Percentiles rank a stretch among this genome's conserved stretches.
Evolutionary conservation across 441 rosid species (phyloP).

Genomic region (Gossypium schwendimanii): DNA sequence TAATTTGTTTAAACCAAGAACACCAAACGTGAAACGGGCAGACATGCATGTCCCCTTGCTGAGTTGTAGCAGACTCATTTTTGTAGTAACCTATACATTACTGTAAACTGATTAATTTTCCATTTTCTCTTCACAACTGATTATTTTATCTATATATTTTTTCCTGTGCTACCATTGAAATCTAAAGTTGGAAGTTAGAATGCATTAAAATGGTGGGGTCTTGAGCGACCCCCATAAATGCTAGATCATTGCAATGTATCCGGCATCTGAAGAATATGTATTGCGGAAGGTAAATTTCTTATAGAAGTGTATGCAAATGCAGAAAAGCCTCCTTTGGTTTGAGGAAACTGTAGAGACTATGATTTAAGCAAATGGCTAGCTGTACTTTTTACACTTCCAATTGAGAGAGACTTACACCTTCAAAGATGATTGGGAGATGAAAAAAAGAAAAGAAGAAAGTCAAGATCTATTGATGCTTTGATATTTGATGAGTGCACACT

Average conservation of each 20-base stretch:
- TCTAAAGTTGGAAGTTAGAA: not conserved
- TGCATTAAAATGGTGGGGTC: slow-evolving; percentile 19
- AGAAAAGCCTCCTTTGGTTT: not conserved
- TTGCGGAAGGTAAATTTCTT: not conserved
- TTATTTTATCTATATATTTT: not conserved
- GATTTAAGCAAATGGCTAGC: slow-evolving; percentile 1
- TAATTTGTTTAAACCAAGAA: not conserved
- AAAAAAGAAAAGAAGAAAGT: not conserved
- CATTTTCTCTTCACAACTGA: not conserved
- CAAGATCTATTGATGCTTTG: not conserved
- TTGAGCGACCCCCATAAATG: not conserved
- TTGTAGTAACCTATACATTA: not conserved
- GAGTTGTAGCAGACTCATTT: slow-evolving; percentile 5
- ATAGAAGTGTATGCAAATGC: not conserved
- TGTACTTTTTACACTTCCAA: not conserved
- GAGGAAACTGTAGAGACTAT: not conserved
- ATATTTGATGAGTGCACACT: slow-evolving; percentile 19
- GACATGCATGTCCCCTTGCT: slow-evolving; percentile 5
- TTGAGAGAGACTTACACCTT: not conserved
- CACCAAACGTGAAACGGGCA: not conserved
- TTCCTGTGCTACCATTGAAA: not conserved
- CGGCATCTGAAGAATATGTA: not conserved
- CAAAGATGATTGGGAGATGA: not conserved
- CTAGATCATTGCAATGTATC: not conserved
- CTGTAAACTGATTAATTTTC: not conserved